Percentiles rank a stretch among this genome's conserved stretches.
Conservation (phyloP, 441 rosid genomes). For the Cnidoscolus chayamansa region DNA sequence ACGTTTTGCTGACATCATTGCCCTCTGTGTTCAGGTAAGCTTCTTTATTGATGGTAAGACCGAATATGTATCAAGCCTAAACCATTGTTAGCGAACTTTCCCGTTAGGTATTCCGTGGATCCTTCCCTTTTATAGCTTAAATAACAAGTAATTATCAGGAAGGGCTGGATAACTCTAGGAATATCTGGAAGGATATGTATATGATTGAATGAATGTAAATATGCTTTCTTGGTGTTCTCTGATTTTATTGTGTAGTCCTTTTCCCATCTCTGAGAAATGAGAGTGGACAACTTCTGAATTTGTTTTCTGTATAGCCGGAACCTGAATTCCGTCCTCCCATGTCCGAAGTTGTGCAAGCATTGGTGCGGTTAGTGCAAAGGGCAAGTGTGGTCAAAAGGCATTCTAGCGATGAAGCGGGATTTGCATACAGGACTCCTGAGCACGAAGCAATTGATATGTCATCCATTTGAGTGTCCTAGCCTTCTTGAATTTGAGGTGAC, state of each 20-base stretch:
- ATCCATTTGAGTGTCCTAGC: slow-evolving; percentile 24
- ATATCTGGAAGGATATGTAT: not conserved
- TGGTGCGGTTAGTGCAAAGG: slow-evolving; percentile 87
- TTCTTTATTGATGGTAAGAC: not conserved
- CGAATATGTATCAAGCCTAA: not conserved
- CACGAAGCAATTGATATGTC: slow-evolving; percentile 66
- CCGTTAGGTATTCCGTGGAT: not conserved
- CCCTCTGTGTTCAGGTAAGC: slow-evolving; percentile 90
- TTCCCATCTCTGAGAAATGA: not conserved
- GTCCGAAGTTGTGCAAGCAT: slow-evolving; percentile 95
- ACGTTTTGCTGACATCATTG: slow-evolving; percentile 93
- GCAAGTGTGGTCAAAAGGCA: slow-evolving; percentile 79
- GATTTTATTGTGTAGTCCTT: not conserved
- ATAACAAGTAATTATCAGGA: not conserved
- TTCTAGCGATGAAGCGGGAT: slow-evolving; percentile 82
- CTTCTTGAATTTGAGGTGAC: slow-evolving; percentile 14
- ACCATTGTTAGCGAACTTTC: not conserved
- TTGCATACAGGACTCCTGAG: slow-evolving; percentile 76
- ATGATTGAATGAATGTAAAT: not conserved
- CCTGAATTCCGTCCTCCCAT: slow-evolving; percentile 97
- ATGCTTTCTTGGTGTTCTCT: not conserved
- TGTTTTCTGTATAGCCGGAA: slow-evolving; percentile 54
- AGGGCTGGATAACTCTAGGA: not conserved
- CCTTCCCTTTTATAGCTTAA: not conserved
- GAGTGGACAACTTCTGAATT: not conserved